Evolutionary conservation across 2,329 filamentous ascomycete genomes (phyloP), one percentile per base, ranked within the genome.

Genomic region (Fusarium tanahbumbuense): DNA sequence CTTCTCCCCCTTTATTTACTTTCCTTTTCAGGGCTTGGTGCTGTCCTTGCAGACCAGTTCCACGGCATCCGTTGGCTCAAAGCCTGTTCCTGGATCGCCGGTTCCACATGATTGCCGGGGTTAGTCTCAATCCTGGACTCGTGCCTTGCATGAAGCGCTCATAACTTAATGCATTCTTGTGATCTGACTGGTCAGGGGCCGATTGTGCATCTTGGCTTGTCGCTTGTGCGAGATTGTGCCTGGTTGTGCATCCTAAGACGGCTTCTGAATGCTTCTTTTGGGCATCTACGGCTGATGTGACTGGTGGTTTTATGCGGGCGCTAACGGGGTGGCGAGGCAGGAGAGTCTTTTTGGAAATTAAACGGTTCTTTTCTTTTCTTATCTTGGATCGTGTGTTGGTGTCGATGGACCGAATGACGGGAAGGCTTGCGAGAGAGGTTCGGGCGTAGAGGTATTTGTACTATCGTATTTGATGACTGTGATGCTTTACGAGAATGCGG

Each of bases 81-180:
- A 45, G 25, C 46, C 18, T 58, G 37, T 46, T 50, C 25, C 54
- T 18, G 16, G n/a, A 45, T 65, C 49, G 18, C 7, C 3, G 23
- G 18, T 55, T 61, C 68, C 64, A 71, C 67, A 34, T 42, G 16
- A 41, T 11, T 30, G 27, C 59, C 30, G 64, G 59, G 68, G 30
- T 66, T 49, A 69, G 47, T 56, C 50, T 60, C 59, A 32, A 37
- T 55, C 44, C 34, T 34, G 48, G 37, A 55, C 48, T 59, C 44
- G 68, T 71, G 64, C 68, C 68, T 68, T 71, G 68, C 68, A 71
- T 71, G 68, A 69, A 65, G 56, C 25, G 59, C 59, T 68, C 68
- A 71, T 69, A 71, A 71, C 32, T 67, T 34, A 53, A 32, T 64
- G 55, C 48, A 54, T 60, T 22, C 27, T 32, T 30, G 46, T 44